Evolutionary conservation across 441 rosid species (phyloP), one percentile per base, ranked within the genome.

Genomic region (Gossypium lobatum): DNA sequence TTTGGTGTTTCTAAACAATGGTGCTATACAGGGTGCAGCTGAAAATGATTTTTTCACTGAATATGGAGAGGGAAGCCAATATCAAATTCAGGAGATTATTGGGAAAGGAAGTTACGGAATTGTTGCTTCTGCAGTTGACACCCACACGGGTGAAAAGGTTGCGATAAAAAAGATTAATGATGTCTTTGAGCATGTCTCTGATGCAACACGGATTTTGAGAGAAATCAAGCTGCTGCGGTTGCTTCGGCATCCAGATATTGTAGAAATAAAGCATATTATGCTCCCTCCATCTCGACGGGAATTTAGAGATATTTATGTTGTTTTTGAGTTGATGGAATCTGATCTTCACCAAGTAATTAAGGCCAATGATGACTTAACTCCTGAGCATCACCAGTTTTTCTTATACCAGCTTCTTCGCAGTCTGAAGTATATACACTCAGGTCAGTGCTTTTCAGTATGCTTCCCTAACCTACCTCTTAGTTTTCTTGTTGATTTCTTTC

Each of bases 41-140:
- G 96, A 93, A 66, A 73, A 85, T 62, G 99, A 96, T 6, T 95
- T 95, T 79, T 93, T 93, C 86, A 95, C 99, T 0, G 99, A 93
- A 85, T 95, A 93, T 80, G 99, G 99, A 73, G 97, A 95, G 84
- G 99, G 88, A 73, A 93, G 84, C 79, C 88, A 86, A 69, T 93
- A 93, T 71, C 89, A 87, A 79, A 73, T 95, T 76, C 97, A 93
- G 78, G 99, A 95, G 85, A 95, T 95, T 4, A 73, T 93, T 26
- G 98, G 99, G 1, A 95, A 93, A 84, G 99, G 99, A 74, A 95
- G 99, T 82, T 95, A 95, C 45, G 99, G 99, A 63, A 90, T 95
- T 77, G 99, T 95, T 31, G 95, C 86, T 64, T 93, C 99, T 50
- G 99, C 99, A 68, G 60, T 90, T 6, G 99, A 95, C 74, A 67